Percentiles rank a stretch among this genome's conserved stretches.
These are phyloP conservation scores for Biscogniauxia sp. DNA, from an alignment of 2,329 filamentous ascomycete genomes.

Conservation along the genomic window DNA sequence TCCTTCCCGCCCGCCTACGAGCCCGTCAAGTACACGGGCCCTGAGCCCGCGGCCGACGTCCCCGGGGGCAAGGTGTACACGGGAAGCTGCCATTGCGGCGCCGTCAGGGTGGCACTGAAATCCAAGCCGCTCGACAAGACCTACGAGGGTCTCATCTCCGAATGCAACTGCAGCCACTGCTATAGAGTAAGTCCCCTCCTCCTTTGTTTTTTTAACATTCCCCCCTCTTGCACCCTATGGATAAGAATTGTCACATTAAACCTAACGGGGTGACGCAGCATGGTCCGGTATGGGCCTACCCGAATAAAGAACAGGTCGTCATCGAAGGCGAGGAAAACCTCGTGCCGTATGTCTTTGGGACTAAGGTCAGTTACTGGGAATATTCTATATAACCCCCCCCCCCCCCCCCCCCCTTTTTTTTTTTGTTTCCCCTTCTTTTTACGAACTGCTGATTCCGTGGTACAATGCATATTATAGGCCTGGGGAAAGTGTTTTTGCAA, in stretches of 20 bases:
- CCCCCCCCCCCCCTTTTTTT: too few species aligned
- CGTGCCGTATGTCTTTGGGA: slow-evolving; percentile 29
- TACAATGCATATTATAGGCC: background rate
- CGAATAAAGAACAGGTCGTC: slow-evolving; percentile 36
- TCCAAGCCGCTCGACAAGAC: slow-evolving; percentile 42
- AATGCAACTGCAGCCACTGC: slow-evolving; percentile 55
- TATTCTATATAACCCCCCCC: background rate
- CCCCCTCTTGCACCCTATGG: background rate
- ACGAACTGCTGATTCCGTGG: background rate
- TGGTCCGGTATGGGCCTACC: slow-evolving; percentile 46
- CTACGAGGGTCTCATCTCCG: slow-evolving; percentile 29
- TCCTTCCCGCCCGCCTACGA: slow-evolving; percentile 33
- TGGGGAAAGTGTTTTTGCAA: slow-evolving; percentile 46
- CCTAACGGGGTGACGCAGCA: slow-evolving; percentile 30
- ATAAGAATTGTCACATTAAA: background rate
- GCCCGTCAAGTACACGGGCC: slow-evolving; percentile 38
- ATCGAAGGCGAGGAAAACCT: slow-evolving; percentile 42
- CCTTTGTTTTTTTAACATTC: background rate
- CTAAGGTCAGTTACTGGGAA: background rate
- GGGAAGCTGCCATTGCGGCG: slow-evolving; percentile 54
- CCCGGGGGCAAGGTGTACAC: slow-evolving; percentile 42
- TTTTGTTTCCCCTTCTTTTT: too few species aligned
- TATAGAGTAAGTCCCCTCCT: slow-evolving; percentile 32
- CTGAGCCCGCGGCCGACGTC: slow-evolving; percentile 37
- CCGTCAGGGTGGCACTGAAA: slow-evolving; percentile 42